These are phyloP conservation scores for Chenopodium berlandieri DNA, from an alignment of 148 eudicot genomes.

Conservation along the genomic window DNA sequence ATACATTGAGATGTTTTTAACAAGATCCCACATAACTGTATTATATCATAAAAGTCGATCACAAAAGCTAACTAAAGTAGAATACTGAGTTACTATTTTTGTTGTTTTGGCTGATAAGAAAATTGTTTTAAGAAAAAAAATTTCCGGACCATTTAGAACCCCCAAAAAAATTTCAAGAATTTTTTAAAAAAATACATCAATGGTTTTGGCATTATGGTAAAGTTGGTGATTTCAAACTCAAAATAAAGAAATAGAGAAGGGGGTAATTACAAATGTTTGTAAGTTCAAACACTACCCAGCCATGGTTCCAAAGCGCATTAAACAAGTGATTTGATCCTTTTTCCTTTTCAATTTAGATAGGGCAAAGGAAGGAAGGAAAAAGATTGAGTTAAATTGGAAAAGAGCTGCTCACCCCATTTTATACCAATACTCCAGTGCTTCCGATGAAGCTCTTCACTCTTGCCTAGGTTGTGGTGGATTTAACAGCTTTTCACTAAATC, in stretches of 20 bases:
- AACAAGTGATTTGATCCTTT: neutral
- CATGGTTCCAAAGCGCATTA: neutral
- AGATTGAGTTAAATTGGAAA: neutral
- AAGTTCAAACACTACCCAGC: neutral
- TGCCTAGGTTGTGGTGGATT: neutral
- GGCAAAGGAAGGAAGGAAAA: neutral
- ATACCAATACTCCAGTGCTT: neutral
- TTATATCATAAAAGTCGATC: too few relatives aligned
- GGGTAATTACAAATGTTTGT: too few relatives aligned
- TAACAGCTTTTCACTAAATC: slow-evolving; percentile 6
- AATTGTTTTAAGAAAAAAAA: too few relatives aligned
- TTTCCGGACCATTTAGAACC: too few relatives aligned
- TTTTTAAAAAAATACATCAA: too few relatives aligned
- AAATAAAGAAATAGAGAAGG: neutral
- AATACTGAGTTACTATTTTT: too few relatives aligned
- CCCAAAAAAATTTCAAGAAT: too few relatives aligned
- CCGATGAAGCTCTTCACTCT: neutral
- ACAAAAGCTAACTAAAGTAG: too few relatives aligned
- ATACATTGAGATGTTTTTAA: too few relatives aligned
- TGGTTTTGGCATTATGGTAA: neutral
- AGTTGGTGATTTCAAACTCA: neutral
- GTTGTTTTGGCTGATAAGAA: too few relatives aligned
- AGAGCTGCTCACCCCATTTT: neutral
- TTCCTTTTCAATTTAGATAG: neutral
- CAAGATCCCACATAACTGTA: too few relatives aligned